These are phyloP conservation scores for Colletotrichum sp. DNA, from an alignment of 2,329 filamentous ascomycete species.

Conservation along the genomic window DNA sequence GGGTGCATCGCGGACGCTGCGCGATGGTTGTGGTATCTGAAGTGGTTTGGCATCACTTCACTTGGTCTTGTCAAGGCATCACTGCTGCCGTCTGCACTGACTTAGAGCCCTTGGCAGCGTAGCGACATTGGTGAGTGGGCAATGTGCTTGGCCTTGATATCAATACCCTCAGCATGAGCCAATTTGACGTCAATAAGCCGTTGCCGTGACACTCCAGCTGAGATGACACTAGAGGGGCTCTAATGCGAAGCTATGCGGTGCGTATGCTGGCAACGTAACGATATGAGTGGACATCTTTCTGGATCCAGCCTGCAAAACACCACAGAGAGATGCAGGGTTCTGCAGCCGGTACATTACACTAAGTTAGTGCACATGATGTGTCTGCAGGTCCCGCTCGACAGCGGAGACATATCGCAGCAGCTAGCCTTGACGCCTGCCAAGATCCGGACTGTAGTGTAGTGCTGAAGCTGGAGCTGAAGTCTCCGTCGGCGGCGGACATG, in stretches of 20 bases:
- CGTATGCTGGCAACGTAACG: not conserved
- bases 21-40: not conserved
- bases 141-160: not conserved
- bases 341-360: not conserved
- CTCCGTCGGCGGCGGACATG: not conserved
- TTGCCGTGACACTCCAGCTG: not conserved
- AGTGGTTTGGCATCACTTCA: not conserved
- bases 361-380: not conserved
- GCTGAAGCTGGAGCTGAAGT: not conserved
- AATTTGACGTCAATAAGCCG: not conserved
- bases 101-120: not conserved
- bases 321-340: slow-evolving; percentile 9
- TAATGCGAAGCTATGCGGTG: not conserved
- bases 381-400: slow-evolving; percentile 5
- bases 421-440: not conserved
- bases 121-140: not conserved
- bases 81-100: not conserved
- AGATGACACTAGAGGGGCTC: not conserved
- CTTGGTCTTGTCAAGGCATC: not conserved
- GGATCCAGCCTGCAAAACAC: not conserved
- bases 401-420: not conserved
- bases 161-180: not conserved
- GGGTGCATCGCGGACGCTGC: not conserved
- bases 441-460: not conserved
- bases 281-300: not conserved